These are phyloP conservation scores for Ascomycota sp. DNA, from an alignment of 2,329 filamentous ascomycete genomes.

Conservation along the genomic window DNA sequence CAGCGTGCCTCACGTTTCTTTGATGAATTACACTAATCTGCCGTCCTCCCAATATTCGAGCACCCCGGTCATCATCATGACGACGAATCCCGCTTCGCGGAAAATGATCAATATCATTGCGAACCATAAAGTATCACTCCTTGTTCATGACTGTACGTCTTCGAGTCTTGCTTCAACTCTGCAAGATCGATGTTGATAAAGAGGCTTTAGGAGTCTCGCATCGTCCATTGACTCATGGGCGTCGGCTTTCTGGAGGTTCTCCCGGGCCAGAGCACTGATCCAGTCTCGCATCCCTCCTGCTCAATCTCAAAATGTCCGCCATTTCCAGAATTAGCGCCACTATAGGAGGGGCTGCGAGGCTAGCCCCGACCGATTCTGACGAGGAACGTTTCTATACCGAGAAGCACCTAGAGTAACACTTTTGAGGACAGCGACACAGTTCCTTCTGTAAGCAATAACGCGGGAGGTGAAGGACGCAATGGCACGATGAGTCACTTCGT, in stretches of 20 bases:
- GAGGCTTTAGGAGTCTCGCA: conserved; percentile 54
- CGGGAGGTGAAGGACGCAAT: conserved; percentile 21
- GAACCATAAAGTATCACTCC: conserved; percentile 74
- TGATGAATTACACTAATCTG: conserved; percentile 99
- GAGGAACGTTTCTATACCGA: conserved; percentile 73
- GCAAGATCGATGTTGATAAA: not conserved
- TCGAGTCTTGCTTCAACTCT: not conserved
- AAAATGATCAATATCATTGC: conserved; percentile 64
- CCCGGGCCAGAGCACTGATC: conserved; percentile 46
- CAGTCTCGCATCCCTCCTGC: conserved; percentile 60
- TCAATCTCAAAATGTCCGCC: conserved; percentile 79
- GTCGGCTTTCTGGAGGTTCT: conserved; percentile 37
- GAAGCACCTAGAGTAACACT: conserved; percentile 79
- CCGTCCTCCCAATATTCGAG: conserved; percentile 49
- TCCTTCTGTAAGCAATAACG: conserved; percentile 11
- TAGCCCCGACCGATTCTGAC: conserved; percentile 52
- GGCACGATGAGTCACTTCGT: conserved; percentile 47
- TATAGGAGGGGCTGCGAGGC: conserved; percentile 68
- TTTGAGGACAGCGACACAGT: conserved; percentile 34
- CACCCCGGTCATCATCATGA: conserved; percentile 84
- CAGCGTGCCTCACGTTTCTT: conserved; percentile 72
- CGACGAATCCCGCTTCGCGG: conserved; percentile 58
- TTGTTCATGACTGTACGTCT: conserved; percentile 70
- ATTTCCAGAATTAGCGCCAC: conserved; percentile 80
- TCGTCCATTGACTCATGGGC: conserved; percentile 55